Evolutionary conservation across 192 early-diverging fungal species (phyloP).

Genomic region (Coemansia sp.): DNA sequence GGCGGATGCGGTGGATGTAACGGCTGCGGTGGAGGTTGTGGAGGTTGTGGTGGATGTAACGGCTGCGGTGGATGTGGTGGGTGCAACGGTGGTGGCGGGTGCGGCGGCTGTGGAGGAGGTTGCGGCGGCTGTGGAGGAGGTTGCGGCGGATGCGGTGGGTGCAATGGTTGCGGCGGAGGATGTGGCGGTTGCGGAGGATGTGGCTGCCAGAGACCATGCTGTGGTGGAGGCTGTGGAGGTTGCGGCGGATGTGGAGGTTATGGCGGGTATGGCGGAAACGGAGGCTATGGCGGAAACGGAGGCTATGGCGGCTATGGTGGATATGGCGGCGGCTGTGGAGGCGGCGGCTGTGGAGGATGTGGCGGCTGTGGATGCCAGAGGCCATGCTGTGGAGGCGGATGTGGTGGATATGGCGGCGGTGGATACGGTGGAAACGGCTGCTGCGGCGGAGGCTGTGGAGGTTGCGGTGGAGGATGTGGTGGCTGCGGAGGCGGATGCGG

Average conservation of each 20-base stretch:
- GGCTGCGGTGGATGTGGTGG: slow-evolving; percentile 26
- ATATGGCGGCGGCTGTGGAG: background rate
- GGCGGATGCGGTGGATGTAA: background rate
- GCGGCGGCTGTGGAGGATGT: slow-evolving; percentile 1
- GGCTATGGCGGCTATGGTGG: slow-evolving; percentile 3
- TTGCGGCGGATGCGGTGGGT: slow-evolving; percentile 19
- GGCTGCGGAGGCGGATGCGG: slow-evolving; percentile 12
- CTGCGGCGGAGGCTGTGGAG: slow-evolving; percentile 13
- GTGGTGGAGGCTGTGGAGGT: slow-evolving; percentile 23
- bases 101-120: slow-evolving; percentile 16
- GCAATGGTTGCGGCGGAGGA: slow-evolving; percentile 21
- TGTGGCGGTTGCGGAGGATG: slow-evolving; percentile 24
- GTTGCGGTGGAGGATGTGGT: too few species aligned
- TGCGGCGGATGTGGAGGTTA: slow-evolving; percentile 24
- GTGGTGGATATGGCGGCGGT: slow-evolving; percentile 22
- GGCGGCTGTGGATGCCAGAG: slow-evolving; percentile 18
- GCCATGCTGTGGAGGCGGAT: slow-evolving; percentile 21
- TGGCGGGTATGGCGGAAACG: slow-evolving; percentile 19
- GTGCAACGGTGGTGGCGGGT: slow-evolving; percentile 14
- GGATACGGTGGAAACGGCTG: slow-evolving; percentile 31
- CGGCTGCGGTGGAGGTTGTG: slow-evolving; percentile 10
- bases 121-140: slow-evolving; percentile 27
- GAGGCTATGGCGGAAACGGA: slow-evolving; percentile 15
- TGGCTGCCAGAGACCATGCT: slow-evolving; percentile 6
- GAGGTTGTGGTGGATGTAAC: too few species aligned